phyloP scores from a whole-genome alignment of 1,284 basidiomycete species.

The Cutaneotrichosporon sp. region DNA sequence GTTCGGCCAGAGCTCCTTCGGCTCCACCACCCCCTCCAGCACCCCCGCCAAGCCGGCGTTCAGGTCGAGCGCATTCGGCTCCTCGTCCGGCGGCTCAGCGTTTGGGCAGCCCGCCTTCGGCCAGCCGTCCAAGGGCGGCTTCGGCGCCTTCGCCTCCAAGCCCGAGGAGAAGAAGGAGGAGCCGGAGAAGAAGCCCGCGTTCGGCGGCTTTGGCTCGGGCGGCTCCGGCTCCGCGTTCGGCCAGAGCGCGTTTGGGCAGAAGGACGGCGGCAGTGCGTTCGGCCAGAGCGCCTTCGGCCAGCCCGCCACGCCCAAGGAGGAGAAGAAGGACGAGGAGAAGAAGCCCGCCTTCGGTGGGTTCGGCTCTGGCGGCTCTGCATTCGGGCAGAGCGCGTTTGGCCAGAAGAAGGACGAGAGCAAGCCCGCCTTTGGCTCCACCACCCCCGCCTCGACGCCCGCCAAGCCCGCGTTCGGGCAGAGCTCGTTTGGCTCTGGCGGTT shows the following conservation, averaged over 20 bases:
- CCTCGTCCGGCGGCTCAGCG: not conserved
- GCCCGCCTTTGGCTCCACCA: too few relatives aligned
- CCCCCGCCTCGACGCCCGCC: too few relatives aligned
- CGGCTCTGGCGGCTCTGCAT: too few relatives aligned
- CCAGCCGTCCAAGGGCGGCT: too few relatives aligned
- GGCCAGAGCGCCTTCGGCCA: slow-evolving; percentile 21
- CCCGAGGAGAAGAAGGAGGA: not conserved
- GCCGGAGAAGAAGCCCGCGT: slow-evolving; percentile 8
- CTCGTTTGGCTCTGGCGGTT: slow-evolving; percentile 17
- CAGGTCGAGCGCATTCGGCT: slow-evolving; percentile 13
- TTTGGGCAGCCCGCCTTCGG: slow-evolving; percentile 25
- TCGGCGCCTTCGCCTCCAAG: too few relatives aligned
- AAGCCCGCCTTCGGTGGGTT: not conserved
- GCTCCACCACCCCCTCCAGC: not conserved
- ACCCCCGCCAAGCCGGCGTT: slow-evolving; percentile 12
- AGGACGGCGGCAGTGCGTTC: slow-evolving; percentile 9
- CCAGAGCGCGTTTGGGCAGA: slow-evolving; percentile 19
- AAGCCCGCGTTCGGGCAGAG: slow-evolving; percentile 21
- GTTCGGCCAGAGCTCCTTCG: too few relatives aligned
- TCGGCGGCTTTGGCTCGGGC: slow-evolving; percentile 15
- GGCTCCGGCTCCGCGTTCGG: slow-evolving; percentile 16
- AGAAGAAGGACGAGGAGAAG: not conserved
- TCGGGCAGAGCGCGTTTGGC: too few relatives aligned
- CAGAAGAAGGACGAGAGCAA: too few relatives aligned
- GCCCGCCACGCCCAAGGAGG: too few relatives aligned